Base-by-base conservation (phyloP, 192 early-diverging fungal species). In the Coemansia guatemalensis region DNA sequence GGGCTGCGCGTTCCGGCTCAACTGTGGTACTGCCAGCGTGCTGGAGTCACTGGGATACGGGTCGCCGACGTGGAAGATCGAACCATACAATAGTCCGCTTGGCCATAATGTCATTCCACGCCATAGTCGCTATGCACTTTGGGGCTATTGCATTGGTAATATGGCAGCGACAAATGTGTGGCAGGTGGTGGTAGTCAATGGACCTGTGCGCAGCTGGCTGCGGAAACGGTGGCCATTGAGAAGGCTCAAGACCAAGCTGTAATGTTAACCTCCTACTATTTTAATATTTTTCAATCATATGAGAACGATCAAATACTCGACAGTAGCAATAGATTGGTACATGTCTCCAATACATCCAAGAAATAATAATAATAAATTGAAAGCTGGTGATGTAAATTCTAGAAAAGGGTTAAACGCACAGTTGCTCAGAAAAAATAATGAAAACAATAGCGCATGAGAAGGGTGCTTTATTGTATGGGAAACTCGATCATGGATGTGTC, bases 1-100 rank as follows among this genome's bases (percentile, higher is more conserved):
- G 32, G 75, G 79, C n/a, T 91, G 89, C 63, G 47, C 80, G 35
- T 84, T 89, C 73, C 77, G 84, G 17, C 65, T 87, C 44, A 91
- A 91, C 75, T 91, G 89, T 64, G 89, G 89, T 26, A 75, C 84
- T 1, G 53, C 69, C 11, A 78, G 51, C 8, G 68, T 82, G 57
- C 50, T 78, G 12, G 76, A 67, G 9, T 48, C 33, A 0, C 53
- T 89, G 8, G 72, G 69, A 0, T 74, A 78, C 60, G 51, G 59
- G 1, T 52, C 49, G 20, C 78, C 82, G 14, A 66, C 74, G 7
- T 81, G 65, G 64, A 8, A 47, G 21, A 64, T 83, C 57, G 67
- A 59, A 59, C 60, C 35, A 1, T 88, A 83, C 67, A 83, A 85
- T 53, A 69, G 57, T 20, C 44, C 61, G 24, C 44, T 67, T 20